Conservation (phyloP, 2,329 filamentous ascomycete genomes). For the Exophiala calicioides region DNA sequence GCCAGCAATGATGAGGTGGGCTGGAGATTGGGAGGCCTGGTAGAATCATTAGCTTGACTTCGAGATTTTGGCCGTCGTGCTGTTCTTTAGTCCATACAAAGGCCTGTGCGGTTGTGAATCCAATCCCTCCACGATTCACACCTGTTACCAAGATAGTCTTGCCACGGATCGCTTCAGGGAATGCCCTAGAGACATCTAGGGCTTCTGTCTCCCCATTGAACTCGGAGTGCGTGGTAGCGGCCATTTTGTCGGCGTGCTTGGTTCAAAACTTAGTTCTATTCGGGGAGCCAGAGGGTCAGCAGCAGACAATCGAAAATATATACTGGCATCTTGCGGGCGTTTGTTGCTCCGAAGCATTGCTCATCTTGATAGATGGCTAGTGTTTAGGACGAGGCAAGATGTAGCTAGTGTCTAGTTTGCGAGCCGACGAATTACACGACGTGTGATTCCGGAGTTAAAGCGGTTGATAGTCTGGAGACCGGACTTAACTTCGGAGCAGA, state of each 20-base stretch:
- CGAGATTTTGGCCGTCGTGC: neutral
- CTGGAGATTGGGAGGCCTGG: slow-evolving; percentile 35
- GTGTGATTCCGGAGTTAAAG: no score
- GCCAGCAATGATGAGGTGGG: slow-evolving; percentile 42
- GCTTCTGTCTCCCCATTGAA: slow-evolving; percentile 8
- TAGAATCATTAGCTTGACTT: neutral
- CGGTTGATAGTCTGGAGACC: no score
- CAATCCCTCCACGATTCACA: slow-evolving; percentile 41
- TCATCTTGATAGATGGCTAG: no score
- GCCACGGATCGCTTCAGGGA: slow-evolving; percentile 28
- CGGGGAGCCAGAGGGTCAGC: no score
- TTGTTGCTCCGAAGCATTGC: no score
- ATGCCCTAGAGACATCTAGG: slow-evolving; percentile 25
- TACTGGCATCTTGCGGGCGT: no score
- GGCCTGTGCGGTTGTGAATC: slow-evolving; percentile 37
- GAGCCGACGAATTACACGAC: no score
- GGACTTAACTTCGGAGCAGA: no score
- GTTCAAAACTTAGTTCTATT: no score
- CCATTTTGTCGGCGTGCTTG: slow-evolving; percentile 6
- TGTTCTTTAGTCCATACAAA: slow-evolving; percentile 15
- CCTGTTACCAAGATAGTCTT: slow-evolving; percentile 45
- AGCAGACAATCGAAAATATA: no score
- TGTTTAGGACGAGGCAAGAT: no score
- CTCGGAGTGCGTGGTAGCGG: slow-evolving; percentile 6
- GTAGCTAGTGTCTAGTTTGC: no score